Evolutionary conservation across 2,329 filamentous ascomycete species (phyloP).

Genomic region (Juglanconis juglandina): DNA sequence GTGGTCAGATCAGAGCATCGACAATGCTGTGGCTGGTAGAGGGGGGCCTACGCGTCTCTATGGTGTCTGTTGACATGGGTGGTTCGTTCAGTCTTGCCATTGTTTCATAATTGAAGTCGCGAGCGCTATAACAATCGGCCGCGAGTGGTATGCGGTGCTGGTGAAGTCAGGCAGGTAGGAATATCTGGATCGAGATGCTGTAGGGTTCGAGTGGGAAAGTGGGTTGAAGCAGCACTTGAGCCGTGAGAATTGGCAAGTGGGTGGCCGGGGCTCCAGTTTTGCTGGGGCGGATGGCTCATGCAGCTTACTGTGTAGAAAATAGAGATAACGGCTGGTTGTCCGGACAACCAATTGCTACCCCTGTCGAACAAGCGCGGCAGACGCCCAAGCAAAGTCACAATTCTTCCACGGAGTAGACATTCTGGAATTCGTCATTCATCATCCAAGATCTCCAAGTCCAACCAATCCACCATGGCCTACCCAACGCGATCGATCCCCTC

Average conservation of each 20-base stretch:
- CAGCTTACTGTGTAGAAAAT: neutral
- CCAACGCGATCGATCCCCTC: conserved; percentile 52
- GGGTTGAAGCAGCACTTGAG: neutral
- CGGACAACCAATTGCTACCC: neutral
- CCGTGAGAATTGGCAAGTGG: too few relatives aligned
- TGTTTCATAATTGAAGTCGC: conserved; percentile 33
- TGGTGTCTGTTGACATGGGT: conserved; percentile 62
- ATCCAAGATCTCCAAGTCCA: neutral
- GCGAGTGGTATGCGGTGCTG: neutral
- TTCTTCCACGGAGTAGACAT: too few relatives aligned
- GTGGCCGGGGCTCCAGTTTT: neutral
- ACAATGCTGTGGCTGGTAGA: conserved; percentile 5
- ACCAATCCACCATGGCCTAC: conserved; percentile 48
- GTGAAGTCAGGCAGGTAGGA: conserved; percentile 3
- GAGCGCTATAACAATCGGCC: neutral
- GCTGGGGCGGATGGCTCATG: conserved; percentile 1
- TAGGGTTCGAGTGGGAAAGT: neutral
- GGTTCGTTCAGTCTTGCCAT: conserved; percentile 84
- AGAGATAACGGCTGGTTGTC: neutral
- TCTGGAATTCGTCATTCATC: too few relatives aligned
- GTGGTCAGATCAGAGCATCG: conserved; percentile 17
- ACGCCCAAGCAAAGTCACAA: neutral
- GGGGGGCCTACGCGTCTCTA: conserved; percentile 64
- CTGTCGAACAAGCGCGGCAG: neutral
- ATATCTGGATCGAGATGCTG: conserved; percentile 11